Conservation (phyloP, 306 rosid species). For the Abrus precatorius region DNA sequence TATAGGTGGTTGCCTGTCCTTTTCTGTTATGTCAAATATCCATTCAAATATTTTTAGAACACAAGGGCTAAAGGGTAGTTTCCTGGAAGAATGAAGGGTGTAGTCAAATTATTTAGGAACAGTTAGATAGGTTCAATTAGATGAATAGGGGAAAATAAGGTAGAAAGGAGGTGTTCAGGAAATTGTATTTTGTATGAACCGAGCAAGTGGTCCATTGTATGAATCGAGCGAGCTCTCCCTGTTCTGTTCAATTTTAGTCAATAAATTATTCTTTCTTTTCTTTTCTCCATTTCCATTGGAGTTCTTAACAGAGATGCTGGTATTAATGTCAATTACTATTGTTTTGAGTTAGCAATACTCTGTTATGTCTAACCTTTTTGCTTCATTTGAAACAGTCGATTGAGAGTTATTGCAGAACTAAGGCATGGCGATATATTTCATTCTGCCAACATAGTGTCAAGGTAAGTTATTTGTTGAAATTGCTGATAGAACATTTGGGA, state of each 20-base stretch:
- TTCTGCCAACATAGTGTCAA: conserved; percentile 94
- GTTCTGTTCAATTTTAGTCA: not conserved
- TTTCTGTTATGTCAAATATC: conserved; percentile 13
- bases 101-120: not conserved
- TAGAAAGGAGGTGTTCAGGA: not conserved
- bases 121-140: not conserved
- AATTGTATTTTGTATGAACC: not conserved
- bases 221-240: not conserved
- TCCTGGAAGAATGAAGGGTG: not conserved
- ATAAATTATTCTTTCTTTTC: not conserved
- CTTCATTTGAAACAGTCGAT: conserved; percentile 73
- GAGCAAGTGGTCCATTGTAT: not conserved
- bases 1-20: conserved; percentile 71
- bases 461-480: conserved; percentile 62
- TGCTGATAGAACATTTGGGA: conserved; percentile 23
- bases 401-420: conserved; percentile 95
- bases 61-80: not conserved
- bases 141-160: not conserved
- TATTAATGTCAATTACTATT: conserved; percentile 41
- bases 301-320: conserved; percentile 49
- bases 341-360: conserved; percentile 25
- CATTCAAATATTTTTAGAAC: conserved; percentile 28
- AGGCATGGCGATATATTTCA: conserved; percentile 91
- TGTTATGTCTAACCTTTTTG: conserved; percentile 10
- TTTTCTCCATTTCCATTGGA: conserved; percentile 6